These are phyloP conservation scores for Astragalus glycyphyllos DNA, from an alignment of 306 rosid species.

Conservation along the genomic window DNA sequence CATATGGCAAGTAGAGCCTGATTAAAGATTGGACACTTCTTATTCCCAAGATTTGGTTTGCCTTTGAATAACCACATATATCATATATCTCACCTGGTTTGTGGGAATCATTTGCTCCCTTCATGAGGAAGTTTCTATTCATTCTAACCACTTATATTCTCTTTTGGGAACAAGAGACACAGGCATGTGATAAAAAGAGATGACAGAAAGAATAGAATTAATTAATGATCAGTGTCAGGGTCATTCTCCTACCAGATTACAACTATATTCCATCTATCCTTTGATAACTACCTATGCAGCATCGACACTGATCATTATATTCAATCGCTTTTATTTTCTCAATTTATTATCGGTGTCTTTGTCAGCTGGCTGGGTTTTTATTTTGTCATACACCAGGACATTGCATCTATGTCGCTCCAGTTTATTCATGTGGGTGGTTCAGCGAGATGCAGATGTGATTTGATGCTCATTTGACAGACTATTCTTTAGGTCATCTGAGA, in stretches of 20 bases:
- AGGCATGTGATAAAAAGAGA: conserved; percentile 33
- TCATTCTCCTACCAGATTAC: conserved; percentile 20
- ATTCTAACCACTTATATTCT: conserved; percentile 36
- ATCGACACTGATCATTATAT: too few species aligned
- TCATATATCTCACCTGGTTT: neutral
- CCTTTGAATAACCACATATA: conserved; percentile 8
- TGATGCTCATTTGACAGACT: too few species aligned
- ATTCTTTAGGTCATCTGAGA: too few species aligned
- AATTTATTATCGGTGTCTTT: too few species aligned
- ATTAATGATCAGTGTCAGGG: conserved; percentile 31
- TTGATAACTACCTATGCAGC: neutral
- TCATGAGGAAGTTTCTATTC: conserved; percentile 39
- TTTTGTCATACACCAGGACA: too few species aligned
- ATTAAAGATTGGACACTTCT: conserved; percentile 19
- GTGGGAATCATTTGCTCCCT: conserved; percentile 44
- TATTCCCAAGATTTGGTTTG: neutral
- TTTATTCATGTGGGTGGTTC: too few species aligned
- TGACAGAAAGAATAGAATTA: conserved; percentile 41
- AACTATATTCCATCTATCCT: conserved; percentile 39
- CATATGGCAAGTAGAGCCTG: conserved; percentile 4
- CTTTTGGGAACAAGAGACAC: conserved; percentile 39
- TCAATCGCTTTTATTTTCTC: too few species aligned
- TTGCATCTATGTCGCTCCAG: too few species aligned
- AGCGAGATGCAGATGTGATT: too few species aligned
- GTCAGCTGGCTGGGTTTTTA: too few species aligned